Percentiles rank a stretch among this genome's conserved stretches.
Evolutionary conservation across 73 alveolate genomes (phyloP).

Genomic region (Paramecium pentaurelia): DNA sequence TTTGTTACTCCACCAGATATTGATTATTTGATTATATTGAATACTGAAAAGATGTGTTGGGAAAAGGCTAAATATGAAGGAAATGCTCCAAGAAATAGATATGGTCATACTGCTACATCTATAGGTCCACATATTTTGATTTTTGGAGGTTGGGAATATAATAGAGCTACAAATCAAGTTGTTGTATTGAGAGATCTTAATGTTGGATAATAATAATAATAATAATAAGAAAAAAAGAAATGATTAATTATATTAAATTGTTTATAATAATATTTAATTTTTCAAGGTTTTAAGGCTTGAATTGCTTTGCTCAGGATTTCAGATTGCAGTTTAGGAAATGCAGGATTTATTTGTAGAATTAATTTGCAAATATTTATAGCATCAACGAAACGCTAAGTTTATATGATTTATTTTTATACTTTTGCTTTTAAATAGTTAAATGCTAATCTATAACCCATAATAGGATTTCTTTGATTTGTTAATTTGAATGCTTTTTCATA

Average conservation of each 20-base stretch:
- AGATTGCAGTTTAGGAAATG: neutral
- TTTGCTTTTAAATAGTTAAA: constrained; percentile 91
- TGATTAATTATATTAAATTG: neutral
- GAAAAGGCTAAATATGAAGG: constrained; percentile 92
- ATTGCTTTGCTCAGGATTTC: constrained; percentile 11
- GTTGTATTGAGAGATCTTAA: neutral
- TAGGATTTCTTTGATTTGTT: constrained; percentile 89
- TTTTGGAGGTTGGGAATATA: constrained; percentile 76
- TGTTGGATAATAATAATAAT: no score
- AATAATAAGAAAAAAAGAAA: neutral
- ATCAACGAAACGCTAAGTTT: neutral
- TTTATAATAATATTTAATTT: neutral
- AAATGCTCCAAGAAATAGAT: constrained; percentile 92
- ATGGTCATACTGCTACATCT: constrained; percentile 97
- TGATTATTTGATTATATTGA: constrained; percentile 91
- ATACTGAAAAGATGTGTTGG: constrained; percentile 89
- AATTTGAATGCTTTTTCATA: constrained; percentile 93
- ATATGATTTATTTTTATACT: neutral
- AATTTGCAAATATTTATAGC: constrained; percentile 3
- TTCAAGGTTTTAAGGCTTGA: neutral
- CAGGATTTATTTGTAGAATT: neutral
- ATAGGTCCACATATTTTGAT: constrained; percentile 97
- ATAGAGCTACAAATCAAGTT: constrained; percentile 59
- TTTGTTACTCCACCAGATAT: constrained; percentile 76
- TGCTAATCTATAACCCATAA: constrained; percentile 95